Conservation (phyloP, 495 filamentous ascomycete genomes). For the Daldinia grandis region DNA sequence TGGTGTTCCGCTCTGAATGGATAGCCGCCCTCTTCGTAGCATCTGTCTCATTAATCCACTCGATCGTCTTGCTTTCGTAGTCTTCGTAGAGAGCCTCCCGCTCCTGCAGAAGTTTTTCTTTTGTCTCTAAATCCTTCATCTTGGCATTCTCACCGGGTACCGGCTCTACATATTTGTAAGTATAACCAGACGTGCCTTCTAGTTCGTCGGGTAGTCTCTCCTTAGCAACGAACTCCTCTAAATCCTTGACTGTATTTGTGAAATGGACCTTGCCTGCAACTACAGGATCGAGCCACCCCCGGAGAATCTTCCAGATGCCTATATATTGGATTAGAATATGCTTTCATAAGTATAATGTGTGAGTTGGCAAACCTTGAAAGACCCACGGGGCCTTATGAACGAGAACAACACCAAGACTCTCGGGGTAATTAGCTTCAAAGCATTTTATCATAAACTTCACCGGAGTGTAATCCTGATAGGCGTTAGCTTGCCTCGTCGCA, state of each 20-base stretch:
- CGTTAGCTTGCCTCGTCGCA: slow-evolving; percentile 30
- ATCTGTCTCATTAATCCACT: slow-evolving; percentile 67
- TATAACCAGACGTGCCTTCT: slow-evolving; percentile 83
- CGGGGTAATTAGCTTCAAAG: slow-evolving; percentile 98
- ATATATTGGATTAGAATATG: slow-evolving; percentile 8
- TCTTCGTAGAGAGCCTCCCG: slow-evolving; percentile 69
- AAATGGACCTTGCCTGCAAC: slow-evolving; percentile 96
- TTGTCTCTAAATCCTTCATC: slow-evolving; percentile 73
- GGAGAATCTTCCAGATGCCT: slow-evolving; percentile 90
- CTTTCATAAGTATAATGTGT: slow-evolving; percentile 1
- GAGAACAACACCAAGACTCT: slow-evolving; percentile 88
- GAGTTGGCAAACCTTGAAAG: slow-evolving; percentile 72
- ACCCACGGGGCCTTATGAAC: slow-evolving; percentile 98
- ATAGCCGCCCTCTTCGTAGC: slow-evolving; percentile 47
- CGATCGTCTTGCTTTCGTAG: slow-evolving; percentile 73
- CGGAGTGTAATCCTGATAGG: slow-evolving; percentile 82
- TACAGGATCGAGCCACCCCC: slow-evolving; percentile 96
- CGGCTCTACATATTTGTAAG: slow-evolving; percentile 83
- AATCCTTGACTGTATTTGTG: slow-evolving; percentile 80
- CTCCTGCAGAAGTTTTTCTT: slow-evolving; percentile 66
- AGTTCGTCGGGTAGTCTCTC: slow-evolving; percentile 80
- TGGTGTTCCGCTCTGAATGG: slow-evolving; percentile 56
- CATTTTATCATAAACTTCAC: slow-evolving; percentile 99
- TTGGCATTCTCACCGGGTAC: slow-evolving; percentile 71
- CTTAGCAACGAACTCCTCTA: slow-evolving; percentile 76